Percentiles rank a stretch among this genome's conserved stretches.
Evolutionary conservation across 75 land plant genomes (phyloP).

Genomic region (Pinus taeda): DNA sequence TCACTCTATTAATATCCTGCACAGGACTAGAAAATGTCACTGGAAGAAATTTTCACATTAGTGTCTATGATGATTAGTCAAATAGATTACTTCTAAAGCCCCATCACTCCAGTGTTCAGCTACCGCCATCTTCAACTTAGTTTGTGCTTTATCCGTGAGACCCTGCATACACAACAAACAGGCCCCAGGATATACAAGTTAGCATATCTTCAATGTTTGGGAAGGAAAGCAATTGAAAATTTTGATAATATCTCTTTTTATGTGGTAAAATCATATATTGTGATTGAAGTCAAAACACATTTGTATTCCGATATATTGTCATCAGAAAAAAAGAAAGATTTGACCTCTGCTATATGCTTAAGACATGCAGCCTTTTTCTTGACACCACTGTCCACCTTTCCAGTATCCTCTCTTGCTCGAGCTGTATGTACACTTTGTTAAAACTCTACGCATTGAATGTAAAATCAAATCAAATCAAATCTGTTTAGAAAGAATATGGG

Average conservation of each 20-base stretch:
- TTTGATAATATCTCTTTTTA: neutral
- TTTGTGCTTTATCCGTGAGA: slow-evolving; percentile 66
- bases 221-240: neutral
- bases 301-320: neutral
- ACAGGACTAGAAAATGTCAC: neutral
- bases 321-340: slow-evolving; percentile 7
- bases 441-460: neutral
- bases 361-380: slow-evolving; percentile 74
- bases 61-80: slow-evolving; percentile 6
- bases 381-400: slow-evolving; percentile 75
- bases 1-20: neutral
- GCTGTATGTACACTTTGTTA: slow-evolving; percentile 38
- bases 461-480: neutral
- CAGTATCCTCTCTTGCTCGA: slow-evolving; percentile 94
- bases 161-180: slow-evolving; percentile 36
- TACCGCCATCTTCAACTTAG: slow-evolving; percentile 75
- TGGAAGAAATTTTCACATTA: neutral
- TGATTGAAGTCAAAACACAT: too few relatives aligned
- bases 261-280: neutral
- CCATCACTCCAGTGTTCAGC: slow-evolving; percentile 99
- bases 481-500: neutral
- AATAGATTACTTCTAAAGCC: slow-evolving; percentile 74
- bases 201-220: neutral
- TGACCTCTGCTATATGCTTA: slow-evolving; percentile 66
- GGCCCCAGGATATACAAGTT: neutral